Conservation (phyloP, 225 moss, liverwort and hornwort genomes). For the Rhytidiadelphus loreus region DNA sequence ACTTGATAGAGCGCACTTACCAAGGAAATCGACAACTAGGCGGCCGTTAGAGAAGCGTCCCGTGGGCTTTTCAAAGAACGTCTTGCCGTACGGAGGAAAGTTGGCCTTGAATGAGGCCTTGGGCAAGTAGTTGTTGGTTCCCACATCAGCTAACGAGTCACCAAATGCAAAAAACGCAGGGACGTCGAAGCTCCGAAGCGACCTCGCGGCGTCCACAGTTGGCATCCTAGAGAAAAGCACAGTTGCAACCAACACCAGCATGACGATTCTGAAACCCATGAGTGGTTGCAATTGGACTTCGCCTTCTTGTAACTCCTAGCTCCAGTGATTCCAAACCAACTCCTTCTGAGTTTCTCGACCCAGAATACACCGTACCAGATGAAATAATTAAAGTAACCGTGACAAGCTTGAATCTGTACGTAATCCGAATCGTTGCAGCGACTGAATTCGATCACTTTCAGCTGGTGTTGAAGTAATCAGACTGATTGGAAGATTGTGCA, state of each 20-base stretch:
- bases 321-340: not conserved
- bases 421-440: not conserved
- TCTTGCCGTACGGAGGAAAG: slow-evolving; percentile 18
- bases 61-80: slow-evolving; percentile 14
- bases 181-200: not conserved
- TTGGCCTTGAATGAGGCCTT: not conserved
- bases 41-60: slow-evolving; percentile 25
- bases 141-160: slow-evolving; percentile 17
- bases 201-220: not conserved
- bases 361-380: not conserved
- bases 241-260: not conserved
- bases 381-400: too few species aligned
- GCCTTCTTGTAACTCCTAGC: not conserved
- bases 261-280: not conserved
- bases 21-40: slow-evolving; percentile 6
- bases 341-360: not conserved
- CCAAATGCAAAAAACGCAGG: slow-evolving; percentile 7
- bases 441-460: not conserved
- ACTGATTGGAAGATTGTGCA: not conserved
- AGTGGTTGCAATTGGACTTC: not conserved
- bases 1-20: not conserved
- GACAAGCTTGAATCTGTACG: not conserved
- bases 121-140: slow-evolving; percentile 18
- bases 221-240: not conserved
- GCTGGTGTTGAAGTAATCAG: not conserved